A percentile compares a stretch with the other conserved stretches of the same genome.
Evolutionary conservation across 2,329 filamentous ascomycete genomes (phyloP).

Genomic region (Trematosphaeria pertusa): DNA sequence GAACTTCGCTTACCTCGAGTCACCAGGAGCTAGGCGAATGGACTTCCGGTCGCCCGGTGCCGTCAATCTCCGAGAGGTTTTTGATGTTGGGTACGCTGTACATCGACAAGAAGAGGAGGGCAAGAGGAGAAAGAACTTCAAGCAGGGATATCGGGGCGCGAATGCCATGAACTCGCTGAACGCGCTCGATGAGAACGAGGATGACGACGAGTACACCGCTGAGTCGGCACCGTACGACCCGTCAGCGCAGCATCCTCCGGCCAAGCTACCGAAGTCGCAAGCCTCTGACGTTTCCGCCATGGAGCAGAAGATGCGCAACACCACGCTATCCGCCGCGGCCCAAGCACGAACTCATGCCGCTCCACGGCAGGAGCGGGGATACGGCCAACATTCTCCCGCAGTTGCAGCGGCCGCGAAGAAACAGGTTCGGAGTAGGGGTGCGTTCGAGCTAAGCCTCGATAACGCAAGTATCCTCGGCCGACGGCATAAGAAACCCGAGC

Average conservation of each 20-base stretch:
- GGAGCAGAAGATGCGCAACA: constrained; percentile 86
- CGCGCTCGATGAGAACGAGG: constrained; percentile 68
- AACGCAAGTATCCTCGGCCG: constrained; percentile 88
- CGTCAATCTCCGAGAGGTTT: constrained; percentile 94
- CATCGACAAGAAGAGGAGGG: constrained; percentile 95
- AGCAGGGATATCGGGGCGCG: constrained; percentile 70
- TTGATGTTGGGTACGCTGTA: constrained; percentile 97
- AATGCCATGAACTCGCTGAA: constrained; percentile 72
- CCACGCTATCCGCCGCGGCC: constrained; percentile 73
- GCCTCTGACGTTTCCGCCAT: constrained; percentile 72
- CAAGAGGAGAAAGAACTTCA: constrained; percentile 85
- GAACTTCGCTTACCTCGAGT: constrained; percentile 62
- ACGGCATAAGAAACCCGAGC: constrained; percentile 59
- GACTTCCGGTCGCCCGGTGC: constrained; percentile 96
- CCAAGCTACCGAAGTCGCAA: constrained; percentile 72
- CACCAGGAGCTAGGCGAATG: constrained; percentile 71
- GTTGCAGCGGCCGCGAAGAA: constrained; percentile 84
- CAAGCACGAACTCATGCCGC: constrained; percentile 62
- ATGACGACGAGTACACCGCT: constrained; percentile 71
- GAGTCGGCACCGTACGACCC: constrained; percentile 64
- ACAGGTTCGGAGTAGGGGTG: constrained; percentile 79
- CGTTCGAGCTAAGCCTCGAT: constrained; percentile 90
- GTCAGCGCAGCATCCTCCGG: constrained; percentile 57
- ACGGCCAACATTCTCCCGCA: constrained; percentile 85
- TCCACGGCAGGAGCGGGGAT: constrained; percentile 68